Percentiles rank a stretch among this genome's conserved stretches.
These are phyloP conservation scores for Kwoniella sp. DNA, from an alignment of 768 basidiomycete genomes.

Conservation along the genomic window DNA sequence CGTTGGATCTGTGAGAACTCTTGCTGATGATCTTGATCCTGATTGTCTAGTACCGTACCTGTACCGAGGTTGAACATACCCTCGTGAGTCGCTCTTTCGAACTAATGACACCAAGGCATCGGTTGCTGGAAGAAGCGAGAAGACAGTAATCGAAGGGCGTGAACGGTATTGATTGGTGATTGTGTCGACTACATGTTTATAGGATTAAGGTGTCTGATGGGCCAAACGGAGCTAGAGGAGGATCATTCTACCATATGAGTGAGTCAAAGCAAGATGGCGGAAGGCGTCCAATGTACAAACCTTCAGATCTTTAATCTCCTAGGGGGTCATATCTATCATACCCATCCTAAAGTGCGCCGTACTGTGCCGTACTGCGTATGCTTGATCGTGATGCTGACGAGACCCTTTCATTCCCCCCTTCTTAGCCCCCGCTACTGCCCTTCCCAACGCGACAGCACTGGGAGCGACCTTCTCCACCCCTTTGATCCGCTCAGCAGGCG, in stretches of 20 bases:
- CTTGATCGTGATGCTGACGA: slow-evolving; percentile 52
- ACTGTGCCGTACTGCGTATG: no score
- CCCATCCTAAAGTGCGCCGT: no score
- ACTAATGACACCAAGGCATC: not conserved
- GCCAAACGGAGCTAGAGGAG: slow-evolving; percentile 71
- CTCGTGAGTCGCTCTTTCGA: slow-evolving; percentile 2
- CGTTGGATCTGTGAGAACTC: no score
- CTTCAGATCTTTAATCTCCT: no score
- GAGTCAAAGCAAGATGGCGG: slow-evolving; percentile 12
- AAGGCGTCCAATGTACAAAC: not conserved
- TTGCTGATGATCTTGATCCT: no score
- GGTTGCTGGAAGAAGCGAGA: no score
- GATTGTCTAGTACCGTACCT: slow-evolving; percentile 17
- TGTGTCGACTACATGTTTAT: no score
- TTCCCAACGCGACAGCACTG: slow-evolving; percentile 71
- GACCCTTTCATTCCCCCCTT: not conserved
- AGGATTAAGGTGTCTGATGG: slow-evolving; percentile 67
- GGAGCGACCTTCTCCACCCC: slow-evolving; percentile 71
- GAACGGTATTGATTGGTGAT: no score
- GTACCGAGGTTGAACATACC: slow-evolving; percentile 23
- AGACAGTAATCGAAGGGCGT: not conserved
- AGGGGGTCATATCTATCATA: no score
- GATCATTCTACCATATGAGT: slow-evolving; percentile 48
- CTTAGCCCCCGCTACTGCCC: slow-evolving; percentile 63
- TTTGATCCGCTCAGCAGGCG: slow-evolving; percentile 56